Conservation (phyloP, 768 basidiomycete genomes). For the Phaffia tasmanica region DNA sequence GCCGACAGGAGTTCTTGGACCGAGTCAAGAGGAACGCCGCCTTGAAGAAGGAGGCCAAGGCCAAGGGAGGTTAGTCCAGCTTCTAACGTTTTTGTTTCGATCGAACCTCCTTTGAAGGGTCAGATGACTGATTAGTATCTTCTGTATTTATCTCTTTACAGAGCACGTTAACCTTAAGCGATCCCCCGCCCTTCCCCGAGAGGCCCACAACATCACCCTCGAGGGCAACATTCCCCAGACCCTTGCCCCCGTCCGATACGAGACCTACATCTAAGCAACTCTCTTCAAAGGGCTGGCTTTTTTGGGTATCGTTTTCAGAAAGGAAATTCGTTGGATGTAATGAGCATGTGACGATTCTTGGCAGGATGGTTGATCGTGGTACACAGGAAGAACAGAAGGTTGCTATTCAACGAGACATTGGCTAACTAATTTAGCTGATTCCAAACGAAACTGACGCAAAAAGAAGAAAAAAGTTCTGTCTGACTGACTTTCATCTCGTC, state of each 20-base stretch:
- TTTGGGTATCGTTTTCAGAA: too few relatives aligned
- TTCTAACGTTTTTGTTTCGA: background rate
- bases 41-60: conserved; percentile 73
- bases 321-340: too few relatives aligned
- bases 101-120: background rate
- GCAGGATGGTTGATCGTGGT: too few relatives aligned
- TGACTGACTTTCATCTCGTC: too few relatives aligned
- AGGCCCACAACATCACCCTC: conserved; percentile 60
- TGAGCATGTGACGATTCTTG: too few relatives aligned
- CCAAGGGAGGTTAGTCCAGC: conserved; percentile 64
- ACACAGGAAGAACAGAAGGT: too few relatives aligned
- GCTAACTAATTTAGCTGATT: too few relatives aligned
- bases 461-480: too few relatives aligned
- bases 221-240: conserved; percentile 77
- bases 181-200: conserved; percentile 68
- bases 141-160: conserved; percentile 34
- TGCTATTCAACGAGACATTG: too few relatives aligned
- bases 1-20: conserved; percentile 68
- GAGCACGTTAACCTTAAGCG: conserved; percentile 79
- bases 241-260: conserved; percentile 69
- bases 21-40: conserved; percentile 85
- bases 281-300: too few relatives aligned
- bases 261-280: conserved; percentile 19
- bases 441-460: too few relatives aligned
- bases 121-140: background rate